Conservation (phyloP, 352 stramenopile species). For the Phytophthora europaea region DNA sequence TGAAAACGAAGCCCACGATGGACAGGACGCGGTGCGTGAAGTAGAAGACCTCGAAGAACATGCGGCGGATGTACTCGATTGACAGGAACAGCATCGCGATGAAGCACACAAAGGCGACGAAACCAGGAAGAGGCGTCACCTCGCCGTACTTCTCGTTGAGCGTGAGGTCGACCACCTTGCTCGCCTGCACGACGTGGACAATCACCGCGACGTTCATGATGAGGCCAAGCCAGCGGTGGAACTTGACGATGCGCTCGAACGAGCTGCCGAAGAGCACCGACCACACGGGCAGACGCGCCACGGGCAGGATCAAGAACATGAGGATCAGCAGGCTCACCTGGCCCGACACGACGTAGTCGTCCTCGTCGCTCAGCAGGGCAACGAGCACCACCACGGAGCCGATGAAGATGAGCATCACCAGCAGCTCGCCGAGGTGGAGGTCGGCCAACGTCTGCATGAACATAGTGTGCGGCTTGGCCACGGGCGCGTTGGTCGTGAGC, state of each 20-base stretch:
- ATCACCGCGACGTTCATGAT: constrained; percentile 62
- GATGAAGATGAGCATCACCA: constrained; percentile 77
- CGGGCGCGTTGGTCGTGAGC: constrained; percentile 54
- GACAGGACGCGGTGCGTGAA: constrained; percentile 76
- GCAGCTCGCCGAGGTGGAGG: constrained; percentile 65
- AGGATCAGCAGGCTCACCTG: constrained; percentile 73
- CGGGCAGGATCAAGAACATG: constrained; percentile 84
- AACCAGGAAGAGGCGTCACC: constrained; percentile 70
- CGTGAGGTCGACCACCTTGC: constrained; percentile 51
- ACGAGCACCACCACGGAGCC: constrained; percentile 57
- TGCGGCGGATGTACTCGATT: constrained; percentile 72
- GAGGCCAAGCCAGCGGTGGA: constrained; percentile 85
- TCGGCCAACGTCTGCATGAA: constrained; percentile 68
- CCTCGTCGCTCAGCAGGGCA: constrained; percentile 42
- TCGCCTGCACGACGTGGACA: constrained; percentile 67
- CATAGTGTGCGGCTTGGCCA: constrained; percentile 53
- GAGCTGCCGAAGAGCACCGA: constrained; percentile 77
- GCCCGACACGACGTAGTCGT: constrained; percentile 56
- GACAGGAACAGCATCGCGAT: constrained; percentile 59
- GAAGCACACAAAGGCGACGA: constrained; percentile 73
- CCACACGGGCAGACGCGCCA: constrained; percentile 72
- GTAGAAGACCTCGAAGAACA: constrained; percentile 85
- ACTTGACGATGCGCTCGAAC: constrained; percentile 88
- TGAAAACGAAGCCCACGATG: constrained; percentile 80
- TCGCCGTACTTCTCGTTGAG: constrained; percentile 59